Evolutionary conservation across 345 rosid species (phyloP).

Genomic region (Passiflora organensis): DNA sequence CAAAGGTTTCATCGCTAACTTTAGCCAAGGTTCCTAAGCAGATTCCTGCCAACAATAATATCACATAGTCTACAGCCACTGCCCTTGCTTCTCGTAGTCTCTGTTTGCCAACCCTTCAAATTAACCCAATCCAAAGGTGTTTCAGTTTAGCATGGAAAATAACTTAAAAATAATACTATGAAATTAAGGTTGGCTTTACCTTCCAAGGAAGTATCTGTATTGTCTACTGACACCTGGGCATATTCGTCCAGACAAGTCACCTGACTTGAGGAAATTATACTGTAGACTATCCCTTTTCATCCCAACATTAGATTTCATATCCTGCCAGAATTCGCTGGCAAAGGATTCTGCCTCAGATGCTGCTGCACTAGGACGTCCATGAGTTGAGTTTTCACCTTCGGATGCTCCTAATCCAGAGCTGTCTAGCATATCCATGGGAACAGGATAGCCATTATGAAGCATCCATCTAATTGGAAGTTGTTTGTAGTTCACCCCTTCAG

Average conservation of each 20-base stretch:
- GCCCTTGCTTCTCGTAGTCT: constrained; percentile 84
- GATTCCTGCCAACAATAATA: constrained; percentile 86
- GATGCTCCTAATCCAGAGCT: constrained; percentile 43
- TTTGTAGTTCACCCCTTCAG: constrained; percentile 56
- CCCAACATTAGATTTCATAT: constrained; percentile 60
- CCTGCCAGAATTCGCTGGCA: constrained; percentile 84
- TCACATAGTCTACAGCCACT: constrained; percentile 85
- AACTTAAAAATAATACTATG: background rate
- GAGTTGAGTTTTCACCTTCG: constrained; percentile 44
- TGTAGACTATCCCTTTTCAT: constrained; percentile 53
- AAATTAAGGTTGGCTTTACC: constrained; percentile 33
- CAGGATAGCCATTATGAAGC: constrained; percentile 89
- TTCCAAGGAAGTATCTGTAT: constrained; percentile 86
- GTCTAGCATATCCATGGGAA: constrained; percentile 84
- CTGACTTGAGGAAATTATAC: constrained; percentile 39
- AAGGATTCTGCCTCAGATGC: constrained; percentile 48
- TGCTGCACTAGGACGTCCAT: constrained; percentile 34
- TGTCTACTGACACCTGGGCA: constrained; percentile 67
- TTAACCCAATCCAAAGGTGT: background rate
- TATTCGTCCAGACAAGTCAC: constrained; percentile 62
- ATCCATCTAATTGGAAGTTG: constrained; percentile 97
- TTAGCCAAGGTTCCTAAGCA: constrained; percentile 97
- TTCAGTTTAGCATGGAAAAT: constrained; percentile 3
- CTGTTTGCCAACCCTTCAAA: constrained; percentile 82
- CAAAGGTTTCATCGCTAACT: constrained; percentile 98